Base-by-base conservation (phyloP, 495 filamentous ascomycete species). In the Aspergillus egyptiacus region DNA sequence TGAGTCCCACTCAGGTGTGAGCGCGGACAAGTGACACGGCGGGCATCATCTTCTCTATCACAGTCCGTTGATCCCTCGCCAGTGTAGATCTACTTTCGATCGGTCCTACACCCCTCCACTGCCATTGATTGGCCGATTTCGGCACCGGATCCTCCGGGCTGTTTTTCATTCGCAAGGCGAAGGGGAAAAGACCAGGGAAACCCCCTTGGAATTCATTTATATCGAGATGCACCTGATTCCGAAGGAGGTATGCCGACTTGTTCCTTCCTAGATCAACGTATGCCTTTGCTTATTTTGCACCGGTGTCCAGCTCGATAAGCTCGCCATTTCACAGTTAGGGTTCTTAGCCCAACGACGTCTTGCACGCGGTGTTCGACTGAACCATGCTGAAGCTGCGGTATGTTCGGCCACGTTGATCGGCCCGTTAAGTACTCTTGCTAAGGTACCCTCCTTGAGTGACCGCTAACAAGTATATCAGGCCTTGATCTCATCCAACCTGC, bases 371-470 rank as follows among this genome's bases (percentile, higher is more conserved):
- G 80, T 96, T 23, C 84, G 80, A 54, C 70, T 98, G 56, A 98
- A 98, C 65, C 89, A 97, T 72, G 74, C 85, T 18, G 93, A 98
- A 71, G 88, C 93, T 42, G 84, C 79, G 39, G 89, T 94, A 78
- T 54, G 82, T 71, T 46, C 48, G 20, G 37, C 6, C 11, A 40
- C 34, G 19, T 1, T 17, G 1, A 30, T 44, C 11, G n/a, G n/a
- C n/a, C n/a, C n/a, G n/a, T n/a, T n/a, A n/a, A n/a, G n/a, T n/a
- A n/a, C n/a, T n/a, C n/a, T n/a, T n/a, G n/a, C n/a, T n/a, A n/a
- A n/a, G n/a, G n/a, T n/a, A n/a, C n/a, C n/a, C n/a, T n/a, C n/a
- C n/a, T 17, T 13, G 9, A 30, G 47, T 20, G 38, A 46, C 35
- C 34, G 11, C 48, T 51, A 34, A 56, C 39, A 18, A 6, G 36